Conservation (phyloP, 192 early-diverging fungal species). For the Coemansia sp. region DNA sequence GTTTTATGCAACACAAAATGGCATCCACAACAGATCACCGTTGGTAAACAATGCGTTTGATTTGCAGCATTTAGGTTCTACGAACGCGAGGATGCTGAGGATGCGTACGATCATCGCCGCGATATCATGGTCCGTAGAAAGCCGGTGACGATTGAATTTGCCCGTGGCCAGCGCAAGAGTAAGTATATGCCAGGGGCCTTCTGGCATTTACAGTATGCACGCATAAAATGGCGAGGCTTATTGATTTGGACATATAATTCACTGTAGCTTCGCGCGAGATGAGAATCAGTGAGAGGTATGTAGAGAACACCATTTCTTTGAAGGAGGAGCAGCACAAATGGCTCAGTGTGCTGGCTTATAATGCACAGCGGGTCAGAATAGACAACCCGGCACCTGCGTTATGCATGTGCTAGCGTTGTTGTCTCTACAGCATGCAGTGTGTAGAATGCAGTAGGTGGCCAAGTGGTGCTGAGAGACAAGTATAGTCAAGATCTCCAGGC, state of each 20-base stretch:
- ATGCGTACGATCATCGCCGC: slow-evolving; percentile 42
- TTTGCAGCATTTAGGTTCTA: slow-evolving; percentile 36
- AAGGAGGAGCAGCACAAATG: not conserved
- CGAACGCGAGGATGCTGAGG: slow-evolving; percentile 51
- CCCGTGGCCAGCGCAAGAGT: slow-evolving; percentile 54
- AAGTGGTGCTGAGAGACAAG: too few species aligned
- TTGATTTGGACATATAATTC: too few species aligned
- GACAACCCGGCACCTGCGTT: not conserved
- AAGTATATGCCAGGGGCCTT: slow-evolving; percentile 2
- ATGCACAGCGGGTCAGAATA: too few species aligned
- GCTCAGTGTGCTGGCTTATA: too few species aligned
- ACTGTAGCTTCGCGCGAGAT: slow-evolving; percentile 52
- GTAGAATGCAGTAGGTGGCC: slow-evolving; percentile 6
- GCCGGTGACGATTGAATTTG: slow-evolving; percentile 50
- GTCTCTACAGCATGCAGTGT: slow-evolving; percentile 11
- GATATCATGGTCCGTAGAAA: slow-evolving; percentile 29
- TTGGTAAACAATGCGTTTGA: not conserved
- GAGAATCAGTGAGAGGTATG: slow-evolving; percentile 42
- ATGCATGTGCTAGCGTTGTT: slow-evolving; percentile 4
- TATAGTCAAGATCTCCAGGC: slow-evolving; percentile 28
- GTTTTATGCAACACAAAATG: not conserved
- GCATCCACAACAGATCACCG: not conserved
- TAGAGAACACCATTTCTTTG: slow-evolving; percentile 3
- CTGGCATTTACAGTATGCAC: not conserved
- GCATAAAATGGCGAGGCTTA: too few species aligned